These are phyloP conservation scores for Xylaria bambusicola DNA, from an alignment of 495 filamentous ascomycete genomes.

Conservation along the genomic window DNA sequence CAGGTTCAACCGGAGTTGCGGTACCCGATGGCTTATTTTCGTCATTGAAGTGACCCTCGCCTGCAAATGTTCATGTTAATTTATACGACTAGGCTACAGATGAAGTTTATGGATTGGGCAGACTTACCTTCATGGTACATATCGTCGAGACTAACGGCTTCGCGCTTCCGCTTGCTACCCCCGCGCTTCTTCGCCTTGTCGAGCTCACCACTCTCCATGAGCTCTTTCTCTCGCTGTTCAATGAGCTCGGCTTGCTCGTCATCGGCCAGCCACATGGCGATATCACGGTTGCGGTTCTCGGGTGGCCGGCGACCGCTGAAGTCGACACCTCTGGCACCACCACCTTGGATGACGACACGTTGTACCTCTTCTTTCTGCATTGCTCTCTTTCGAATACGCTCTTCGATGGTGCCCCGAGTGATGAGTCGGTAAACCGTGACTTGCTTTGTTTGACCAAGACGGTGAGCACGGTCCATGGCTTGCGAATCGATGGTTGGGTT, in stretches of 20 bases:
- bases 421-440: constrained; percentile 98
- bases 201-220: constrained; percentile 61
- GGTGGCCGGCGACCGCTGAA: constrained; percentile 83
- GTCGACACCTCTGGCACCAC: constrained; percentile 76
- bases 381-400: constrained; percentile 96
- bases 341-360: constrained; percentile 94
- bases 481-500: constrained; percentile 98
- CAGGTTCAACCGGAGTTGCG: constrained; percentile 70
- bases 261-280: constrained; percentile 94
- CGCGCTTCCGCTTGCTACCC: constrained; percentile 49
- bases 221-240: constrained; percentile 83
- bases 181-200: constrained; percentile 68
- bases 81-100: constrained; percentile 5
- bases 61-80: constrained; percentile 50
- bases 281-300: constrained; percentile 92
- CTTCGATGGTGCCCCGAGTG: constrained; percentile 95
- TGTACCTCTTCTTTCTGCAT: constrained; percentile 99
- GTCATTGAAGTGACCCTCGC: constrained; percentile 93
- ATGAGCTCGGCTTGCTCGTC: constrained; percentile 92
- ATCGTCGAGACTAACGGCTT: constrained; percentile 77
- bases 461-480: constrained; percentile 98
- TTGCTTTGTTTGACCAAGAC: constrained; percentile 93
- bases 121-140: constrained; percentile 96
- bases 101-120: background rate
- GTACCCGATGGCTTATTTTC: constrained; percentile 77